A percentile compares a stretch with the other conserved stretches of the same genome.
phyloP scores from a whole-genome alignment of 768 basidiomycete genomes.

The Pleurotus ostreatus region DNA sequence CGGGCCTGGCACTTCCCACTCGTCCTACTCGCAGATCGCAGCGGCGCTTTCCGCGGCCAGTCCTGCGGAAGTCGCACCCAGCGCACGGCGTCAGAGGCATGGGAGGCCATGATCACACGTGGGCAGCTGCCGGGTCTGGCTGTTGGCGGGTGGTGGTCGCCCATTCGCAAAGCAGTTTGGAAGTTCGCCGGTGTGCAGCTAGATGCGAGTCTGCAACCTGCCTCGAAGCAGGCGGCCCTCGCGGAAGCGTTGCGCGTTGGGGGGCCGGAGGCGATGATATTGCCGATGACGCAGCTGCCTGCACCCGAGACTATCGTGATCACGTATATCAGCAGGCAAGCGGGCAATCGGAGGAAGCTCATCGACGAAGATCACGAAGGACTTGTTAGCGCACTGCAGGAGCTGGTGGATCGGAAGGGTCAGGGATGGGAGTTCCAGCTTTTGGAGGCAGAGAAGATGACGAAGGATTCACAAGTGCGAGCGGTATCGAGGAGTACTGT shows the following conservation, averaged over 20 bases:
- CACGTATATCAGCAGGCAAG: slow-evolving; percentile 72
- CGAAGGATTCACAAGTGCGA: slow-evolving; percentile 72
- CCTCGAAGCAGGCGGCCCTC: not conserved
- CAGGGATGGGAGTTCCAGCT: slow-evolving; percentile 58
- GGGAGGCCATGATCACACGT: slow-evolving; percentile 41
- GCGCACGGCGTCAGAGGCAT: slow-evolving; percentile 68
- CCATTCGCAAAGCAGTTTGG: slow-evolving; percentile 62
- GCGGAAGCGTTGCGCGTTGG: not conserved
- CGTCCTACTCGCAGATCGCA: slow-evolving; percentile 68
- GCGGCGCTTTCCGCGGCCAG: slow-evolving; percentile 67
- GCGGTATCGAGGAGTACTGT: slow-evolving; percentile 69
- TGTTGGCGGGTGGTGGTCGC: slow-evolving; percentile 74
- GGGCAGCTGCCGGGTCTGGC: slow-evolving; percentile 31
- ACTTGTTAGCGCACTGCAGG: slow-evolving; percentile 49
- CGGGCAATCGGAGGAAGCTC: slow-evolving; percentile 45
- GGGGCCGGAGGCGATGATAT: not conserved
- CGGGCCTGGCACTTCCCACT: slow-evolving; percentile 72
- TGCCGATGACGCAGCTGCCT: slow-evolving; percentile 24
- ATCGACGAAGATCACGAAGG: slow-evolving; percentile 49
- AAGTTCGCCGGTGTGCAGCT: slow-evolving; percentile 53
- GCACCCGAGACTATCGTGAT: slow-evolving; percentile 54
- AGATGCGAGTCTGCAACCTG: not conserved
- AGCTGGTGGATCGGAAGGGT: slow-evolving; percentile 38
- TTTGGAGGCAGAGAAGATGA: slow-evolving; percentile 59
- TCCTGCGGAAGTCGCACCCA: slow-evolving; percentile 63